Percentiles rank a stretch among this genome's conserved stretches.
Conservation (phyloP, 129 eudicot species). For the Flaveria bidentis region DNA sequence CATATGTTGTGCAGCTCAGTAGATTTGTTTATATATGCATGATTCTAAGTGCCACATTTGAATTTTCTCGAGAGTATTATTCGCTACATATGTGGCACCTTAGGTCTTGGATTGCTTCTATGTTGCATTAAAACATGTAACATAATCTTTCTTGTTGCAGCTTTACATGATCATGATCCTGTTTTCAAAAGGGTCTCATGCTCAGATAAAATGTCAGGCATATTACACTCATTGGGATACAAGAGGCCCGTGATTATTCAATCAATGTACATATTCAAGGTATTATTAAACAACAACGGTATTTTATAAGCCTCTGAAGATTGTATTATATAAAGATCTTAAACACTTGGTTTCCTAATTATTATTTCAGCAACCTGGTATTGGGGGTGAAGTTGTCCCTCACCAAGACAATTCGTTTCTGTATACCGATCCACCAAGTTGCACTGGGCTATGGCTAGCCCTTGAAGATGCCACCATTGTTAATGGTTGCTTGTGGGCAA, state of each 20-base stretch:
- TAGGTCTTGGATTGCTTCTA: no score
- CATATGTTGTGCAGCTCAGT: not conserved
- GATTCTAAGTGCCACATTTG: not conserved
- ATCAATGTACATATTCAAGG: constrained; percentile 99
- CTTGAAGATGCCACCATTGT: constrained; percentile 82
- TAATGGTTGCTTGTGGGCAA: constrained; percentile 99
- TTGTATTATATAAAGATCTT: not conserved
- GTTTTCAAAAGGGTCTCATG: constrained; percentile 70
- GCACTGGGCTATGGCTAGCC: constrained; percentile 99
- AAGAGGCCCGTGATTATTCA: constrained; percentile 86
- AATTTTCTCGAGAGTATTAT: no score
- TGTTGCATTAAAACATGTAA: constrained; percentile 13
- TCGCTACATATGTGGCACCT: no score
- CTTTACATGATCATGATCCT: constrained; percentile 76
- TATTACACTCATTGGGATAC: constrained; percentile 71
- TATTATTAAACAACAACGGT: constrained; percentile 16
- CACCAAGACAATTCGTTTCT: constrained; percentile 96
- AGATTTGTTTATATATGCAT: not conserved
- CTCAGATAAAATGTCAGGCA: constrained; percentile 66
- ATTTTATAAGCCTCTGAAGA: not conserved
- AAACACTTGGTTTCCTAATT: not conserved
- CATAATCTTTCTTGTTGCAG: constrained; percentile 43
- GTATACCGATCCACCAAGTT: constrained; percentile 78
- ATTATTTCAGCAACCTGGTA: constrained; percentile 89
- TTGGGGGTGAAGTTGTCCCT: constrained; percentile 97